phyloP scores from a whole-genome alignment of 805 yeast species.

The Candida pseudofarinosa region DNA sequence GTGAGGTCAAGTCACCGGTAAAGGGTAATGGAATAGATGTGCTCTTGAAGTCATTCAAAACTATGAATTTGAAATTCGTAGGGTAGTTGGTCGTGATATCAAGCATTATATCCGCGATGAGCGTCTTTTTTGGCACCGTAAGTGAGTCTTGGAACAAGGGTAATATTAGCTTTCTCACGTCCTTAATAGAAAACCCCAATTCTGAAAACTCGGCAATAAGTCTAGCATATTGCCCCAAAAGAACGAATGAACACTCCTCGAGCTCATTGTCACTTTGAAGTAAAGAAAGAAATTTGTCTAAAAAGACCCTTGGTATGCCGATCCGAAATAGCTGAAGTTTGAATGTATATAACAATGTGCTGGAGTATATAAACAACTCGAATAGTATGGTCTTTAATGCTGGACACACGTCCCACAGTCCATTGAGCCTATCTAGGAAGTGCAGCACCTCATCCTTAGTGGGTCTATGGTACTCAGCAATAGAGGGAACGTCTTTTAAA shows the following conservation, averaged over 20 bases:
- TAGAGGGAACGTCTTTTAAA: conserved; percentile 9
- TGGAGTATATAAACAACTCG: conserved; percentile 20
- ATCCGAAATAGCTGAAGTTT: conserved; percentile 19
- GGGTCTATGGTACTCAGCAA: conserved; percentile 5
- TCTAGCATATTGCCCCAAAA: conserved; percentile 17
- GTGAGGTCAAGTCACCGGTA: conserved; percentile 10
- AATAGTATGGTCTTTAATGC: not conserved
- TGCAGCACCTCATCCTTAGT: conserved; percentile 4
- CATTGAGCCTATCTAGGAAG: conserved; percentile 11
- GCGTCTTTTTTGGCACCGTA: conserved; percentile 9
- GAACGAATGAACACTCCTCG: conserved; percentile 7
- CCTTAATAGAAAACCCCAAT: conserved; percentile 28
- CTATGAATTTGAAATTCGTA: conserved; percentile 24
- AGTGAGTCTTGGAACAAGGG: conserved; percentile 13
- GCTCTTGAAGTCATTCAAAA: conserved; percentile 18
- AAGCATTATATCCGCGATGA: conserved; percentile 20
- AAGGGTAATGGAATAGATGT: conserved; percentile 20
- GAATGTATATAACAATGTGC: conserved; percentile 20
- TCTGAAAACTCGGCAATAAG: conserved; percentile 26
- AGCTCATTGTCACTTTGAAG: not conserved
- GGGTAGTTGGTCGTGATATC: conserved; percentile 18
- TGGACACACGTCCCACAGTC: conserved; percentile 11
- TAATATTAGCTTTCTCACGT: conserved; percentile 15
- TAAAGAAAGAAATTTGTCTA: conserved; percentile 16
- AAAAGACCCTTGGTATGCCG: conserved; percentile 16